Evolutionary conservation across 2,329 filamentous ascomycete species (phyloP).

Genomic region (Mycogone perniciosa): DNA sequence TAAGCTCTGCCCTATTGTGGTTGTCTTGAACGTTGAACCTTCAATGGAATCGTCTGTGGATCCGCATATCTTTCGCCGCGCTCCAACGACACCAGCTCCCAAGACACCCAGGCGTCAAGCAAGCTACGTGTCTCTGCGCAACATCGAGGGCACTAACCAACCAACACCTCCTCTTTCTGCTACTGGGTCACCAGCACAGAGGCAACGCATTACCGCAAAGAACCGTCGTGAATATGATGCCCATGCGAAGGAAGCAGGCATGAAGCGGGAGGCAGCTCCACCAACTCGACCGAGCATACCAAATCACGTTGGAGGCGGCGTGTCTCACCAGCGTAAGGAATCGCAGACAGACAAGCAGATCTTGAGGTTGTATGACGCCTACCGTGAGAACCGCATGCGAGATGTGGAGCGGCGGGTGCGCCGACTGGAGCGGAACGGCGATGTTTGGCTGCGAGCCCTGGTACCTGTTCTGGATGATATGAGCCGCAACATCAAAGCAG

Average conservation of each 20-base stretch:
- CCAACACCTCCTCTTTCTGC: constrained; percentile 28
- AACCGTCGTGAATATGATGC: constrained; percentile 30
- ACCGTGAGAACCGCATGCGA: constrained; percentile 35
- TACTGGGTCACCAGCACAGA: constrained; percentile 22
- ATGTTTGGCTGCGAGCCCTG: constrained; percentile 39
- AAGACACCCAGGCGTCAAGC: background rate
- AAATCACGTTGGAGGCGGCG: constrained; percentile 15
- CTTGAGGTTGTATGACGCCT: constrained; percentile 33
- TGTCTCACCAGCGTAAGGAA: constrained; percentile 20
- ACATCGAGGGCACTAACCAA: constrained; percentile 12
- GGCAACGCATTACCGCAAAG: constrained; percentile 20
- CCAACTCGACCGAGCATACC: constrained; percentile 18
- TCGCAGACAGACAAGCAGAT: constrained; percentile 29
- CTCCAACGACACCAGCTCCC: background rate
- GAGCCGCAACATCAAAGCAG: constrained; percentile 28
- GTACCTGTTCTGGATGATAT: constrained; percentile 40
- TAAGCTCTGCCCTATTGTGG: constrained; percentile 33
- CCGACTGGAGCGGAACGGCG: constrained; percentile 40
- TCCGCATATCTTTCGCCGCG: background rate
- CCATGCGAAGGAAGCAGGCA: constrained; percentile 21
- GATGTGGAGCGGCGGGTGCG: constrained; percentile 44
- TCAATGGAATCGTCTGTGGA: constrained; percentile 9
- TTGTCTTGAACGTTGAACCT: constrained; percentile 32
- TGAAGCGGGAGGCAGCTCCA: constrained; percentile 16
- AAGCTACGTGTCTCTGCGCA: background rate